A percentile compares a stretch with the other conserved stretches of the same genome.
phyloP scores from a whole-genome alignment of 495 filamentous ascomycete genomes.

The Bacidia rubella region DNA sequence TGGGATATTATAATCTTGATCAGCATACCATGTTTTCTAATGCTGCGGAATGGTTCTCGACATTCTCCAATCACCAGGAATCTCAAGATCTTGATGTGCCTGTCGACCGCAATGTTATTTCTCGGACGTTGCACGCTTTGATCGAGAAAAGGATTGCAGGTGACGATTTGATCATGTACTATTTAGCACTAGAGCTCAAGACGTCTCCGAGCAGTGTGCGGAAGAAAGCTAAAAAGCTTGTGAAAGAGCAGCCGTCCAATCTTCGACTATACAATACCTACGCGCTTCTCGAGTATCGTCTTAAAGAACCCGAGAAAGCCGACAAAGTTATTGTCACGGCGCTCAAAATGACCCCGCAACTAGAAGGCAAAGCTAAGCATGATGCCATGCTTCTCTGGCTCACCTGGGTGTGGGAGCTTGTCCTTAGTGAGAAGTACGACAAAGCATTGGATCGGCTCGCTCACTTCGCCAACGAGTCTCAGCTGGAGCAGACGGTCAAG shows the following conservation, averaged over 20 bases:
- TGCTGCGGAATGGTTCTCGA: slow-evolving; percentile 30
- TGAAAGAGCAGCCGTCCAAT: slow-evolving; percentile 54
- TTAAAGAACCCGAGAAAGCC: slow-evolving; percentile 39
- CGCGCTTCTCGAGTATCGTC: slow-evolving; percentile 54
- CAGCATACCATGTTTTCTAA: slow-evolving; percentile 29
- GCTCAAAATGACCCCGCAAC: slow-evolving; percentile 38
- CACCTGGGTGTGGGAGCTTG: slow-evolving; percentile 57
- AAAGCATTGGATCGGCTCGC: slow-evolving; percentile 37
- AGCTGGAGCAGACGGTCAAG: neutral
- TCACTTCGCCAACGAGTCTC: slow-evolving; percentile 24
- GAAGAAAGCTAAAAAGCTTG: slow-evolving; percentile 56
- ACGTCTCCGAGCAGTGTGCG: slow-evolving; percentile 42
- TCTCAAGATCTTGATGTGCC: slow-evolving; percentile 15
- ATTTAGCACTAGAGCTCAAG: slow-evolving; percentile 52
- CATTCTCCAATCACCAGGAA: slow-evolving; percentile 25
- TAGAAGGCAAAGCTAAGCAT: slow-evolving; percentile 25
- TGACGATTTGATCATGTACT: slow-evolving; percentile 52
- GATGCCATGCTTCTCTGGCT: slow-evolving; percentile 47
- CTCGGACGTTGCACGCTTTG: slow-evolving; percentile 42
- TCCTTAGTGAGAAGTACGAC: slow-evolving; percentile 34
- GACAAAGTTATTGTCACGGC: slow-evolving; percentile 53
- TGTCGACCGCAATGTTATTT: slow-evolving; percentile 35
- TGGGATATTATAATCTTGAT: slow-evolving; percentile 11
- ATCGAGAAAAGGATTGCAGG: slow-evolving; percentile 26
- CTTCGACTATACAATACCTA: slow-evolving; percentile 66